Evolutionary conservation across 371 early-diverging fungal genomes (phyloP), one percentile per base, ranked within the genome.

Genomic region (Mortierella sp.): DNA sequence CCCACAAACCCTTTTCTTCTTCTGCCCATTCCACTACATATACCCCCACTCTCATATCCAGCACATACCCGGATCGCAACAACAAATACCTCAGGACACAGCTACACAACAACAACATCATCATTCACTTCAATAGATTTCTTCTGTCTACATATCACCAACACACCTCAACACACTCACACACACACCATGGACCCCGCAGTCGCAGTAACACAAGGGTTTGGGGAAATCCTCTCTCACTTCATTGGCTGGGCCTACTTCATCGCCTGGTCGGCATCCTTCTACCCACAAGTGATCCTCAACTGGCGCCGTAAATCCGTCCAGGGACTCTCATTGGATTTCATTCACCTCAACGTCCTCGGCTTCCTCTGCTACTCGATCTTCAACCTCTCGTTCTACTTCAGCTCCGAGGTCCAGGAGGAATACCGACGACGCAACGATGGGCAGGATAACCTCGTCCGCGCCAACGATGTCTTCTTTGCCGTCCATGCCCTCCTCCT

Each of bases 251-350:
- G 91, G 95, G 76, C 85, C 14, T 95, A 95, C 85, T 94, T 94
- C 80, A 66, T 87, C 8, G 93, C 95, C 8, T 96, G 96, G 96
- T 90, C 91, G 2, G 77, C 92, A 24, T 89, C 89, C 79, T 95
- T 95, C 78, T 96, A 94, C 73, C 94, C 95, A 13, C 94, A 94
- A 68, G 85, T 86, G 2, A 83, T 94, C n/a, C 87, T 93, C 55
- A 95, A 95, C 86, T 91, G 81, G 83, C 81, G 73, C 40, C 91
- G 94, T 13, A 92, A 93, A 70, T 89, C 88, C 80, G 97, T 97
- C 0, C 91, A 93, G 64, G 97, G 98, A 1, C 86, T 97, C 31
- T 97, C 98, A 0, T 87, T 97, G 22, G 99, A 98, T 85, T 98
- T 96, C 88, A 74, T 97, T 5, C 90, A 90, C 71, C 93, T 94